Percentiles rank a stretch among this genome's conserved stretches.
Conservation (phyloP, 2,329 filamentous ascomycete genomes). For the Verticillium albo-atrum region DNA sequence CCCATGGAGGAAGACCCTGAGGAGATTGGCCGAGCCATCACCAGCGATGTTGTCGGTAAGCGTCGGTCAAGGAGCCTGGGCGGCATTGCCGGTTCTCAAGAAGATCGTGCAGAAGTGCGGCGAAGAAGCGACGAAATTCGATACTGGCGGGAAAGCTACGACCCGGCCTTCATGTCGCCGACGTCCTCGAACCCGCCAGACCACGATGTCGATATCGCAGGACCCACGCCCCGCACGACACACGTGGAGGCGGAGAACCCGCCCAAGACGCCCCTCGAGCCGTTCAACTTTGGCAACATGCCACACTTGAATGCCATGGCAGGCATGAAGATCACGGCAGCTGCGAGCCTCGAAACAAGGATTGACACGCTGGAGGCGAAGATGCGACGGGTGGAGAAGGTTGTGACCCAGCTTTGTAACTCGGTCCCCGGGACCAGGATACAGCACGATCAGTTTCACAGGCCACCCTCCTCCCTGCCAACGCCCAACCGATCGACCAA, state of each 20-base stretch:
- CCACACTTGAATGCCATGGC: conserved; percentile 40
- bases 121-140: conserved; percentile 60
- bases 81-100: conserved; percentile 31
- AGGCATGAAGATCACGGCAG: conserved; percentile 55
- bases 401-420: conserved; percentile 46
- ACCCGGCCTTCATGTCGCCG: conserved; percentile 45
- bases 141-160: conserved; percentile 60
- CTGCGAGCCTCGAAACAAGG: conserved; percentile 48
- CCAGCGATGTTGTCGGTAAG: conserved; percentile 46
- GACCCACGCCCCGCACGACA: conserved; percentile 3
- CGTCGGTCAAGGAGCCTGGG: conserved; percentile 58
- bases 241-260: conserved; percentile 20
- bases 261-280: conserved; percentile 37
- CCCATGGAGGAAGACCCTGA: conserved; percentile 37
- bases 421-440: conserved; percentile 34
- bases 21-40: conserved; percentile 60
- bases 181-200: conserved; percentile 42
- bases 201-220: conserved; percentile 24
- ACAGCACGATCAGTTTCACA: conserved; percentile 20
- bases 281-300: conserved; percentile 51
- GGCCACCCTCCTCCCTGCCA: conserved; percentile 17
- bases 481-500: conserved; percentile 14
- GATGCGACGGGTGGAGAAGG: conserved; percentile 48
- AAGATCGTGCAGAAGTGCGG: conserved; percentile 21
- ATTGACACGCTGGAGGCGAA: conserved; percentile 47